A percentile compares a stretch with the other conserved stretches of the same genome.
These are phyloP conservation scores for Pseudocohnilembus persalinus DNA, from an alignment of 169 alveolate species.

Conservation along the genomic window DNA sequence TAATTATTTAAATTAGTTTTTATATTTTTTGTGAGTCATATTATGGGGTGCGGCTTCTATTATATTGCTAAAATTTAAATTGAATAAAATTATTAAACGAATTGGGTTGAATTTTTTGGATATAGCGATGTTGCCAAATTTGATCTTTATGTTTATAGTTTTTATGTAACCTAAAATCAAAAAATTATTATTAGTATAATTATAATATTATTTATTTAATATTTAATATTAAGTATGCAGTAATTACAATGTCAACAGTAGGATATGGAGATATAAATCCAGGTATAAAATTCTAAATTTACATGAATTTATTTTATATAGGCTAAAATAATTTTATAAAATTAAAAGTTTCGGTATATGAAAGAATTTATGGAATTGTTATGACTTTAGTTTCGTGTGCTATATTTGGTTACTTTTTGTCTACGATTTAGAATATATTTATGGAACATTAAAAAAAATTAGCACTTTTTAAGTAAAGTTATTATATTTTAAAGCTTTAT, in stretches of 20 bases:
- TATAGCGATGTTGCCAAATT: no score
- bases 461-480: neutral
- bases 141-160: neutral
- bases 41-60: neutral
- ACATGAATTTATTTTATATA: neutral
- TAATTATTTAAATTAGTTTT: neutral
- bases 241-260: neutral
- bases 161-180: neutral
- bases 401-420: slow-evolving; percentile 4
- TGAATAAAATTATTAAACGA: neutral
- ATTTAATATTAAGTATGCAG: neutral
- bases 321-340: no score
- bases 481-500: no score
- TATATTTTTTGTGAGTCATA: neutral
- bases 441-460: neutral
- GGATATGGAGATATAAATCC: neutral
- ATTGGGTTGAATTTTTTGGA: neutral
- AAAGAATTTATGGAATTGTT: slow-evolving; percentile 10
- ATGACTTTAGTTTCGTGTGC: slow-evolving; percentile 12
- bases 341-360: neutral
- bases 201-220: no score
- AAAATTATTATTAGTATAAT: no score
- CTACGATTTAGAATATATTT: neutral
- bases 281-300: neutral
- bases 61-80: neutral